Base-by-base conservation (phyloP, 345 rosid genomes). In the Heritiera littoralis region DNA sequence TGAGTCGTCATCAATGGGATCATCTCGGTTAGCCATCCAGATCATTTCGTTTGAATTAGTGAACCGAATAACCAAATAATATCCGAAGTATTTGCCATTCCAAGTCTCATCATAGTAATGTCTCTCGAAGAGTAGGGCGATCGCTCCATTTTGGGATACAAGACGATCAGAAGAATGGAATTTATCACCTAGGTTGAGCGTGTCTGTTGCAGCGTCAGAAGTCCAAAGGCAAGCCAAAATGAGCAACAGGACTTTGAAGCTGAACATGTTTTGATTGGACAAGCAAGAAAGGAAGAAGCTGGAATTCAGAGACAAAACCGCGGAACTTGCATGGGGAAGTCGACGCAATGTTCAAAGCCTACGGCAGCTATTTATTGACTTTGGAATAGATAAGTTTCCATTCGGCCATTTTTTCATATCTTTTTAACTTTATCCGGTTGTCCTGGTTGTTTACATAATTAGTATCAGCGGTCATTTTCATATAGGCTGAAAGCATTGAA, bases 11-110 rank as follows among this genome's bases (percentile, higher is more conserved):
- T 23, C 59, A 1, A 71, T 28, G 41, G 75, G 59, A 1, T 71
- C 14, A 9, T 71, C 59, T 28, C 56, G 72, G 28, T 67, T 67
- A 2, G 72, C 72, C 28, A 67, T 41, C 52, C 72, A 67, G 51
- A 67, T 41, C 15, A 5, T 23, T 23, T 23, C 28, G 28, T 23
- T 0, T 23, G 28, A 23, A 23, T 23, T 23, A 23, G 51, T 5
- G 51, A 40, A 66, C 23, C 14, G 0, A 15, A 67, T 18, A 67
- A 32, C 72, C 52, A 67, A 41, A 41, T 67, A 67, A 41, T 41
- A 67, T 8, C 72, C 72, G 30, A 1, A 0, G 13, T 5, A 14
- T 18, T 43, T 43, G 51, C 3, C 9, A 41, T n/a, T 4, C 70
- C 70, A 66, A 17, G 6, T 6, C 12, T 0, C 2, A 40, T 1